Evolutionary conservation across 768 basidiomycete species (phyloP).

Genomic region (Amanita thiersii): DNA sequence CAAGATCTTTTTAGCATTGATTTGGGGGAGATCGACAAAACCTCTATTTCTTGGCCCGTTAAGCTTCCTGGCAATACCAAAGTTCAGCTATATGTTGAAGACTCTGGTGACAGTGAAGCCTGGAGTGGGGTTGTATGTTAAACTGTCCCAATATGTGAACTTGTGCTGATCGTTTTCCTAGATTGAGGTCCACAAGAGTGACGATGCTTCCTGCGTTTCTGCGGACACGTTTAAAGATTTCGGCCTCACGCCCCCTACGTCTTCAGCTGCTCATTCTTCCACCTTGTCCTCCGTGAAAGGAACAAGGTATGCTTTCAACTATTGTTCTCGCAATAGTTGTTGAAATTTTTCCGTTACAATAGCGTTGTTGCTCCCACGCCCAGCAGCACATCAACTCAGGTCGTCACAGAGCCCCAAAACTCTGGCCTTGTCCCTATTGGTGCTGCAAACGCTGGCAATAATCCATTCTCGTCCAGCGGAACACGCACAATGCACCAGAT

Average conservation of each 20-base stretch:
- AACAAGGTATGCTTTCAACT: no score
- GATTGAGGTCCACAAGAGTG: conserved; percentile 30
- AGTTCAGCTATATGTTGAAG: conserved; percentile 46
- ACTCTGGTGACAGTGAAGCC: conserved; percentile 46
- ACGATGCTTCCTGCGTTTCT: conserved; percentile 16
- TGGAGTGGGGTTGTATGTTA: conserved; percentile 56
- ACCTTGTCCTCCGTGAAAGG: neutral
- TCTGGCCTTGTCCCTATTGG: conserved; percentile 26
- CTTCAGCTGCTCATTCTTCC: neutral
- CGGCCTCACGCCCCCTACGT: conserved; percentile 11
- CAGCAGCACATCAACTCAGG: neutral
- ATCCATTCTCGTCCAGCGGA: conserved; percentile 25
- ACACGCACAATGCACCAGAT: conserved; percentile 27
- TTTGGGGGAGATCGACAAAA: conserved; percentile 45
- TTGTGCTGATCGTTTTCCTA: conserved; percentile 14
- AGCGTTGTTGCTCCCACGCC: no score
- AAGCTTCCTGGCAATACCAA: conserved; percentile 39
- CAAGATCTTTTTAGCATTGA: conserved; percentile 35
- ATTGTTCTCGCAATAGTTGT: no score
- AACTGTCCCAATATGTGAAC: conserved; percentile 2
- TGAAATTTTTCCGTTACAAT: no score
- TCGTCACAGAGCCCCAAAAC: neutral
- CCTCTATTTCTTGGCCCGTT: conserved; percentile 34
- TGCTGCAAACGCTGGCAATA: conserved; percentile 36
- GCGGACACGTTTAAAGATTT: no score